A percentile compares a stretch with the other conserved stretches of the same genome.
phyloP scores from a whole-genome alignment of 208 protist genomes.

The Endotrypanum monterogeii region DNA sequence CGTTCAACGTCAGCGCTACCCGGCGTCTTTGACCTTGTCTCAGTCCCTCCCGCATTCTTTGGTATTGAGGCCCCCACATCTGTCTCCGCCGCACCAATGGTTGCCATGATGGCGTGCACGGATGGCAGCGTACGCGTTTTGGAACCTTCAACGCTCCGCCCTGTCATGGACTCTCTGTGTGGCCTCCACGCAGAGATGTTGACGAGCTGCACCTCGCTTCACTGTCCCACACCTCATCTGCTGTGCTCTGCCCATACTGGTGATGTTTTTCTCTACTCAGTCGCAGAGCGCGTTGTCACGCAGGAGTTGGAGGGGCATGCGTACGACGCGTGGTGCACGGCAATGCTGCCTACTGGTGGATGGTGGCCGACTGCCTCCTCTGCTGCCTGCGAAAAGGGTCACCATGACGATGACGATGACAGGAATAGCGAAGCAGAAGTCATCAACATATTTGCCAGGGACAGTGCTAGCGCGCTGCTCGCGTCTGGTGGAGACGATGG shows the following conservation, averaged over 20 bases:
- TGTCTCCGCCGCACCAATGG: background rate
- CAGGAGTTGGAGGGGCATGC: conserved; percentile 61
- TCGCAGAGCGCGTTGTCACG: conserved; percentile 21
- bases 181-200: conserved; percentile 69
- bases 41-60: conserved; percentile 16
- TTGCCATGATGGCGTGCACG: conserved; percentile 59
- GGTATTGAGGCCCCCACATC: background rate
- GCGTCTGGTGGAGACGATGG: conserved; percentile 85
- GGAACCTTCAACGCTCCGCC: conserved; percentile 22
- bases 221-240: conserved; percentile 23
- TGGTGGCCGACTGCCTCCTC: background rate
- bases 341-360: conserved; percentile 33
- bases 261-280: conserved; percentile 52
- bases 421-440: conserved; percentile 1
- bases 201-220: conserved; percentile 70
- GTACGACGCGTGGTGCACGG: conserved; percentile 87
- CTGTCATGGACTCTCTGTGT: conserved; percentile 27
- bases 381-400: background rate
- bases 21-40: conserved; percentile 71
- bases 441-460: background rate
- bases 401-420: background rate
- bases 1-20: conserved; percentile 29
- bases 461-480: conserved; percentile 23
- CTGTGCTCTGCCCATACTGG: conserved; percentile 81
- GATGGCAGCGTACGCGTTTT: conserved; percentile 69